phyloP scores from a whole-genome alignment of 2,329 filamentous ascomycete genomes.

The Raffaelea ambrosiae region DNA sequence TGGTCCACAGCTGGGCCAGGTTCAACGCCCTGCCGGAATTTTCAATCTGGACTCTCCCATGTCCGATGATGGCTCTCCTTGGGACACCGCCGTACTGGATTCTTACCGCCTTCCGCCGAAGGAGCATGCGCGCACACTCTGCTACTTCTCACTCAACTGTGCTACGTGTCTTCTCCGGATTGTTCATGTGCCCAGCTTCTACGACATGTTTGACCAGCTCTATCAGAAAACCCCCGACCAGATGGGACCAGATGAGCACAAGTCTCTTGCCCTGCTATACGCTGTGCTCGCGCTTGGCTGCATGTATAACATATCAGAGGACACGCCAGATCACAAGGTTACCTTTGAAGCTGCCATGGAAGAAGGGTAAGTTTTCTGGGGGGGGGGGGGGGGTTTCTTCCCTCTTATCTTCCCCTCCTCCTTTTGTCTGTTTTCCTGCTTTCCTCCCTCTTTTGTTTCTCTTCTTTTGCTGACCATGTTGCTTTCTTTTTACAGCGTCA shows the following conservation, averaged over 20 bases:
- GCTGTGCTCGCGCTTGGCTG: slow-evolving; percentile 64
- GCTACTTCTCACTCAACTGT: slow-evolving; percentile 46
- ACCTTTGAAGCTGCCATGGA: slow-evolving; percentile 44
- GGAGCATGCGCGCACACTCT: slow-evolving; percentile 43
- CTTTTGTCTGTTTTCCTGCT: not conserved
- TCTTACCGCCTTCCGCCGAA: slow-evolving; percentile 62
- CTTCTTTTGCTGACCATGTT: not conserved
- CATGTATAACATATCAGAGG: slow-evolving; percentile 56
- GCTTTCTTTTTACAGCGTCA: slow-evolving; percentile 41
- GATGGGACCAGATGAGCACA: slow-evolving; percentile 55
- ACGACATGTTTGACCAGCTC: slow-evolving; percentile 64
- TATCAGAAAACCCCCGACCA: slow-evolving; percentile 61
- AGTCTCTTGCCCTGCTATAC: slow-evolving; percentile 63
- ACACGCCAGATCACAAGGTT: slow-evolving; percentile 36
- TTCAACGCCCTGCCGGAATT: slow-evolving; percentile 37
- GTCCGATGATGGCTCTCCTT: slow-evolving; percentile 55
- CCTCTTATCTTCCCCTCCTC: not conserved
- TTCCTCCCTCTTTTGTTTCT: not conserved
- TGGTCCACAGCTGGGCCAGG: slow-evolving; percentile 47
- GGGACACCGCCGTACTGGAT: slow-evolving; percentile 42
- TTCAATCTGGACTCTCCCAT: slow-evolving; percentile 62
- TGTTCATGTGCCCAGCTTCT: slow-evolving; percentile 76
- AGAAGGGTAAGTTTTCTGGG: slow-evolving; percentile 38
- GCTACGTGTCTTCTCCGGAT: slow-evolving; percentile 57
- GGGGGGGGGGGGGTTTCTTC: too few relatives aligned